Conservation (phyloP, 2,329 filamentous ascomycete species). For the Neonectria punicea region DNA sequence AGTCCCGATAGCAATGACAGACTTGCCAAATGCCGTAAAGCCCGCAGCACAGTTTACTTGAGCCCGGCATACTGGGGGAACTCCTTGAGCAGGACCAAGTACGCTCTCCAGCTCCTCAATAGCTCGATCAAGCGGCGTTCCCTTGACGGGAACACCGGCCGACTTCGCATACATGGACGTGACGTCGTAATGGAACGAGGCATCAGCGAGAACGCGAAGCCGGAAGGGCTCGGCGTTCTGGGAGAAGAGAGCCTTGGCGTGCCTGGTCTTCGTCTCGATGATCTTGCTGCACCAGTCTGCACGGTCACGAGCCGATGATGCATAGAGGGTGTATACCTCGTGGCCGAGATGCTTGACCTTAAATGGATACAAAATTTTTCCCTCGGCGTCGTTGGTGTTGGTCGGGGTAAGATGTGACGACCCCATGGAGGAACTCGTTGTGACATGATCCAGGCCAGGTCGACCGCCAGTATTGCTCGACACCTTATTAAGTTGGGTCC, state of each 20-base stretch:
- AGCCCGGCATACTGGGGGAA: slow-evolving; percentile 83
- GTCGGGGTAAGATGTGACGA: slow-evolving; percentile 56
- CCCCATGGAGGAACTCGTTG: slow-evolving; percentile 73
- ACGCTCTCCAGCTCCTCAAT: slow-evolving; percentile 87
- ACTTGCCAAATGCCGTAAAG: slow-evolving; percentile 84
- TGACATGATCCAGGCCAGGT: slow-evolving; percentile 73
- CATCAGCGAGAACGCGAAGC: slow-evolving; percentile 89
- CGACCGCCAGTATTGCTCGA: slow-evolving; percentile 61
- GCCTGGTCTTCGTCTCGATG: slow-evolving; percentile 91
- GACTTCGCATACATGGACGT: slow-evolving; percentile 68
- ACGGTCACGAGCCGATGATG: slow-evolving; percentile 77
- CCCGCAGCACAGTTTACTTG: slow-evolving; percentile 93
- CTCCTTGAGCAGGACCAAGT: slow-evolving; percentile 76
- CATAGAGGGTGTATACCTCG: slow-evolving; percentile 91
- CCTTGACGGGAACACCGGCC: slow-evolving; percentile 79
- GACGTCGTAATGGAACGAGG: slow-evolving; percentile 85
- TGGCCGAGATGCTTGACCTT: slow-evolving; percentile 94
- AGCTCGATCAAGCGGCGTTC: slow-evolving; percentile 90
- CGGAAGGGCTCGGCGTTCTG: slow-evolving; percentile 98
- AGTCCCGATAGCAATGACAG: slow-evolving; percentile 93
- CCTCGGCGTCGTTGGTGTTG: slow-evolving; percentile 74
- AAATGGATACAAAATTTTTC: slow-evolving; percentile 92
- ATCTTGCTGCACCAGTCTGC: slow-evolving; percentile 94
- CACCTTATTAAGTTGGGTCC: slow-evolving; percentile 68
- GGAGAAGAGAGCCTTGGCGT: slow-evolving; percentile 86